phyloP scores from a whole-genome alignment of 768 basidiomycete genomes.

The Lactifluus pinguis region DNA sequence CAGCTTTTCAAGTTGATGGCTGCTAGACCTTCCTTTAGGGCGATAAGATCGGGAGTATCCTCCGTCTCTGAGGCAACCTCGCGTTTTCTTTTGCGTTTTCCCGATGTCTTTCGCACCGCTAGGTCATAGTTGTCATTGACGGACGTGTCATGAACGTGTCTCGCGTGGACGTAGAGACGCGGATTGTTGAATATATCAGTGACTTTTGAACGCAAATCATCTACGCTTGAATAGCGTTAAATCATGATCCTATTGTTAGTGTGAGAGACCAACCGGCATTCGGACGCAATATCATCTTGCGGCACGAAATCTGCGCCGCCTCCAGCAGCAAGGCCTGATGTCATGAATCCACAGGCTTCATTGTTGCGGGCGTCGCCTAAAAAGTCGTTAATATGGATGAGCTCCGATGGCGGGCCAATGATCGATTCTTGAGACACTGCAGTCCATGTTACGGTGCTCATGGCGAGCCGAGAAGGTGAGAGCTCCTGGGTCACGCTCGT shows the following conservation, averaged over 20 bases:
- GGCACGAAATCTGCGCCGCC: neutral
- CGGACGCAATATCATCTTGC: constrained; percentile 21
- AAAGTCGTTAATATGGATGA: constrained; percentile 25
- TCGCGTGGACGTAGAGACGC: constrained; percentile 45
- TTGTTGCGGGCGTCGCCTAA: constrained; percentile 15
- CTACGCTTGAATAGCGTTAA: constrained; percentile 33
- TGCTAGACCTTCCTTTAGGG: constrained; percentile 45
- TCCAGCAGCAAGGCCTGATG: neutral
- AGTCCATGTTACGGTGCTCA: constrained; percentile 1
- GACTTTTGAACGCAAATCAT: constrained; percentile 39
- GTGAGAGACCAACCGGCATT: constrained; percentile 28
- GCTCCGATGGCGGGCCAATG: constrained; percentile 25
- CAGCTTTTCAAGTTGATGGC: constrained; percentile 46
- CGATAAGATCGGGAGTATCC: constrained; percentile 38
- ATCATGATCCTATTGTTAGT: neutral
- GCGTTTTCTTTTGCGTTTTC: constrained; percentile 33
- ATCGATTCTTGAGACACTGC: constrained; percentile 18
- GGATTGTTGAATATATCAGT: constrained; percentile 46
- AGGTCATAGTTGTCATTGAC: constrained; percentile 31
- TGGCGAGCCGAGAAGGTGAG: neutral
- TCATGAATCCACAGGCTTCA: neutral
- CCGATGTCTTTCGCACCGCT: constrained; percentile 24
- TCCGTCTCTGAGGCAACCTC: constrained; percentile 28
- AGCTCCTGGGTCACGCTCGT: neutral
- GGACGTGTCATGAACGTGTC: constrained; percentile 42